Evolutionary conservation across 176 grass and related monocot genomes (phyloP).

Genomic region (Triticum timopheevii): DNA sequence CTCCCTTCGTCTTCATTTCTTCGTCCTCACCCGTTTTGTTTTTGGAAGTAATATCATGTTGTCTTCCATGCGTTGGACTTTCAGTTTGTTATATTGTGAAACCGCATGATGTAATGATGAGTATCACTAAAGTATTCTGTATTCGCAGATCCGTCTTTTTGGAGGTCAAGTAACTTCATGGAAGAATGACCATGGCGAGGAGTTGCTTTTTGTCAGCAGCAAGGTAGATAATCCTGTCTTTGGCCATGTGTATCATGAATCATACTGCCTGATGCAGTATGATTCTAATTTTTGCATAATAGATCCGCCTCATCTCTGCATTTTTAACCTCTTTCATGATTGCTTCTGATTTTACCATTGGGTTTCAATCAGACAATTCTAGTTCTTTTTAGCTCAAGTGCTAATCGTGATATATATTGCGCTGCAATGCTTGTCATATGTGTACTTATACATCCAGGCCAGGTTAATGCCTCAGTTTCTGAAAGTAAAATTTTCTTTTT

Average conservation of each 20-base stretch:
- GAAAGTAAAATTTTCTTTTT: slow-evolving; percentile 23
- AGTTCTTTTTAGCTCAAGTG: neutral
- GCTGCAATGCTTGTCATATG: neutral
- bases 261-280: neutral
- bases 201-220: slow-evolving; percentile 72
- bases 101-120: neutral
- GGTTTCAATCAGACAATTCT: neutral
- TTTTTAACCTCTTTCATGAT: neutral
- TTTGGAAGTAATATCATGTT: neutral
- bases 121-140: neutral
- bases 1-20: neutral
- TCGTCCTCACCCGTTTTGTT: neutral
- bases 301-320: neutral
- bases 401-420: neutral
- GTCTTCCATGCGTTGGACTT: neutral
- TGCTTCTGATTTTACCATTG: neutral
- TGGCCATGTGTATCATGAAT: neutral
- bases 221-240: slow-evolving; percentile 41
- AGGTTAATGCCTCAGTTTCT: slow-evolving; percentile 8
- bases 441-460: neutral
- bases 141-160: slow-evolving; percentile 57
- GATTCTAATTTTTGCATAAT: neutral
- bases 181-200: slow-evolving; percentile 85
- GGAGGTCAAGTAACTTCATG: slow-evolving; percentile 79
- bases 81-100: neutral